Evolutionary conservation across 148 eudicot genomes (phyloP).

Genomic region (Suaeda aralocaspica): DNA sequence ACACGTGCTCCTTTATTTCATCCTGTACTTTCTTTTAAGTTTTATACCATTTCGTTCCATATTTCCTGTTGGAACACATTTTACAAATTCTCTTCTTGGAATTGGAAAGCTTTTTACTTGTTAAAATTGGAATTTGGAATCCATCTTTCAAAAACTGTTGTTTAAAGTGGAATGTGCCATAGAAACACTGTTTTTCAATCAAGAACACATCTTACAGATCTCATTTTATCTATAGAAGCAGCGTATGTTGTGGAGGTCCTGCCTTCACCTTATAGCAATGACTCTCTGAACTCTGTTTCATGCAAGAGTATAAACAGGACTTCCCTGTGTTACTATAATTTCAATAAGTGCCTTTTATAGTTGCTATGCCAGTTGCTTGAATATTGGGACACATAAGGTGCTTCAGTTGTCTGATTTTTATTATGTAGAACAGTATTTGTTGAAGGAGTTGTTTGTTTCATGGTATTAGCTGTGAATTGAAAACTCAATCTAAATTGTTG

Average conservation of each 20-base stretch:
- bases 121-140: neutral
- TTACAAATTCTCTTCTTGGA: no score
- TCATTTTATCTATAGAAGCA: no score
- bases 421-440: no score
- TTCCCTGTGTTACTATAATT: neutral
- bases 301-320: neutral
- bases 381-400: neutral
- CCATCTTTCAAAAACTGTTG: no score
- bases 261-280: no score
- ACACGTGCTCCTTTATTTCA: neutral
- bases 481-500: neutral
- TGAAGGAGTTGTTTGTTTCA: neutral
- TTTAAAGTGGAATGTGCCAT: no score
- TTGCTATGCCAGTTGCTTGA: neutral
- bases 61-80: no score
- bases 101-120: no score
- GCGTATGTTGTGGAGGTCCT: no score
- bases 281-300: neutral
- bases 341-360: neutral
- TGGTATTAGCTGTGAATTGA: neutral
- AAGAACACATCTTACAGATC: no score
- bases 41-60: no score
- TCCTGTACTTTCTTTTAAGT: neutral
- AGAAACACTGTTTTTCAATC: no score
- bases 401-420: neutral